Conservation (phyloP, 75 land plant species). For the Pinus taeda region DNA sequence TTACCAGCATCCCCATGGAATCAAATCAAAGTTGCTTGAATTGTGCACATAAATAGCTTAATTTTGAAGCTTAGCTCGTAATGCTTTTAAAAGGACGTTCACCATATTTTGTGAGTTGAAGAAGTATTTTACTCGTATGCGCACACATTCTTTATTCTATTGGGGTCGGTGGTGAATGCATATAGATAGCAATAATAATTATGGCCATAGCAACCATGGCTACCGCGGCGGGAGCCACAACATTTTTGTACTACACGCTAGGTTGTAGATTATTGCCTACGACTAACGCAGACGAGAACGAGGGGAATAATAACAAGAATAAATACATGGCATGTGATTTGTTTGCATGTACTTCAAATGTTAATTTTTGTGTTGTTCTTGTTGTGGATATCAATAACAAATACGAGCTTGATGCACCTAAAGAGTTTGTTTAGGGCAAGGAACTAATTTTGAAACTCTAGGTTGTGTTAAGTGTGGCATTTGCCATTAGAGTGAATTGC, state of each 20-base stretch:
- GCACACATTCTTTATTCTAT: not conserved
- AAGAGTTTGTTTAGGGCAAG: no score
- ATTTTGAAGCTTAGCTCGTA: not conserved
- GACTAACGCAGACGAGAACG: conserved; percentile 20
- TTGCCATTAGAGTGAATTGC: no score
- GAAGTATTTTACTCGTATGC: not conserved
- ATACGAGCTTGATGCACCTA: no score
- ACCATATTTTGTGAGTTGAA: not conserved
- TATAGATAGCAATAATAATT: not conserved
- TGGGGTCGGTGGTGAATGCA: not conserved
- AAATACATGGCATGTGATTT: no score
- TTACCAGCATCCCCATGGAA: no score
- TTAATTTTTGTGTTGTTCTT: no score
- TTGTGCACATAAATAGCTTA: no score
- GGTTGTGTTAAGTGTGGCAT: no score
- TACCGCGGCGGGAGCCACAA: conserved; percentile 82
- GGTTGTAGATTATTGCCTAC: conserved; percentile 12
- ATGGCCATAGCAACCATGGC: conserved; percentile 90
- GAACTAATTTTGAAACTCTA: no score
- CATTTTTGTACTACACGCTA: conserved; percentile 58
- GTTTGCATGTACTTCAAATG: no score
- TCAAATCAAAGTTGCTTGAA: no score
- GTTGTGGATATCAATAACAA: no score
- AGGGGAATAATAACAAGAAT: conserved; percentile 8
- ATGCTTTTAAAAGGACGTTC: not conserved